A percentile compares a stretch with the other conserved stretches of the same genome.
Evolutionary conservation across 2,329 filamentous ascomycete genomes (phyloP).

Genomic region (Elsinoe ampelina): DNA sequence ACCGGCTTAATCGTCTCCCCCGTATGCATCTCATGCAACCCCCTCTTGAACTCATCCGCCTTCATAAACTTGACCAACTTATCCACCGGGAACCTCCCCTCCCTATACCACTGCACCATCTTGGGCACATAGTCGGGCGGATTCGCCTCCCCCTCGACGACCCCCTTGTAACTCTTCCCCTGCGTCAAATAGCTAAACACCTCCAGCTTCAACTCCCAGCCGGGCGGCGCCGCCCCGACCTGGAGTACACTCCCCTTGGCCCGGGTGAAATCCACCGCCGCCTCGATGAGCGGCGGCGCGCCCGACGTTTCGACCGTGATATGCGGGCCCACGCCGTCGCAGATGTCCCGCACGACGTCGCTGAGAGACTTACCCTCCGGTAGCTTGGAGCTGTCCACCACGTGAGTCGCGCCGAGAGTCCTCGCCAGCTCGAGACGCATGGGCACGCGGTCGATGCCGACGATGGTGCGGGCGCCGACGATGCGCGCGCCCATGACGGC

Average conservation of each 20-base stretch:
- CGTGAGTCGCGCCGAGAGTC: conserved; percentile 34
- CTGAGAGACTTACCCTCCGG: conserved; percentile 26
- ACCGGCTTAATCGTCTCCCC: conserved; percentile 17
- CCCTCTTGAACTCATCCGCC: conserved; percentile 33
- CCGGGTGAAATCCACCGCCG: conserved; percentile 35
- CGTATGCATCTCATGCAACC: conserved; percentile 35
- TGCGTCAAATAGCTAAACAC: conserved; percentile 39
- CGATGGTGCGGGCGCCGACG: conserved; percentile 30
- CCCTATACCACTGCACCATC: conserved; percentile 42
- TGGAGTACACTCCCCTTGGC: conserved; percentile 42
- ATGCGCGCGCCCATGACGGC: conserved; percentile 43
- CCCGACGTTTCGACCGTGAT: conserved; percentile 45
- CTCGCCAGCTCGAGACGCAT: conserved; percentile 31
- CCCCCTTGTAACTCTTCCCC: conserved; percentile 42
- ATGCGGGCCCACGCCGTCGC: conserved; percentile 32
- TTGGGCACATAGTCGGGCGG: conserved; percentile 37
- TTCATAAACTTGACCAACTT: conserved; percentile 38
- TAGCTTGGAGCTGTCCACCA: conserved; percentile 29
- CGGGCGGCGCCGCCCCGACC: conserved; percentile 40
- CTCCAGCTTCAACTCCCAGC: conserved; percentile 34
- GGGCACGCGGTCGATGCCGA: conserved; percentile 33
- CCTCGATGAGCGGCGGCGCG: conserved; percentile 34
- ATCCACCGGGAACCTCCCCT: conserved; percentile 40
- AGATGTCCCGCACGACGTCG: conserved; percentile 29
- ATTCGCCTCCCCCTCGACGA: conserved; percentile 38